Conservation (phyloP, 192 early-diverging fungal genomes). For the Coemansia sp. region DNA sequence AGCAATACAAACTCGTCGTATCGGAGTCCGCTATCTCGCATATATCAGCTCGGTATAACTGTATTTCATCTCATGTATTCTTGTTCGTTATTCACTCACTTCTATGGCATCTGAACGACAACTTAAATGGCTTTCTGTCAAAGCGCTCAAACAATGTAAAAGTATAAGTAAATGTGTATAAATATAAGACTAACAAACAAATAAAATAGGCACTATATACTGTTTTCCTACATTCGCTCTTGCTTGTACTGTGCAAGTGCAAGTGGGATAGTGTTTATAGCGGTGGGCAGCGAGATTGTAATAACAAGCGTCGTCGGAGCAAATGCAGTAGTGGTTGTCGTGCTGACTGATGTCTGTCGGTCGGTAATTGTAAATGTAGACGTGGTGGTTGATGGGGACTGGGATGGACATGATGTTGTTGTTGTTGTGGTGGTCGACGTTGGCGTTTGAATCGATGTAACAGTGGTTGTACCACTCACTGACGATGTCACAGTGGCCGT, state of each 20-base stretch:
- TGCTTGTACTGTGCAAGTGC: constrained; percentile 1
- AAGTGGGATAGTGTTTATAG: background rate
- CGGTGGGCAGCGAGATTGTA: background rate
- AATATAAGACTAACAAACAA: too few relatives aligned
- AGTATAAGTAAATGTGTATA: too few relatives aligned
- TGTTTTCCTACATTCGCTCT: background rate
- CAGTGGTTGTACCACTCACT: constrained; percentile 6
- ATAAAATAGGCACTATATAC: too few relatives aligned
- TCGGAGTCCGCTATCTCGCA: too few relatives aligned
- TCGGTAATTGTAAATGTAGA: background rate
- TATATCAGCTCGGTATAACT: too few relatives aligned
- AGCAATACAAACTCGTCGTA: too few relatives aligned
- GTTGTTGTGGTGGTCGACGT: background rate
- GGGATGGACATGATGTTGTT: background rate
- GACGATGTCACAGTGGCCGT: background rate
- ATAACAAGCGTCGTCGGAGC: background rate
- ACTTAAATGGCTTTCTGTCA: too few relatives aligned
- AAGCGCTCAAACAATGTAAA: too few relatives aligned
- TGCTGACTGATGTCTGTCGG: constrained; percentile 10
- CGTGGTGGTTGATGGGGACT: background rate
- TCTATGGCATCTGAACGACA: too few relatives aligned
- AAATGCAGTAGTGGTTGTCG: constrained; percentile 9
- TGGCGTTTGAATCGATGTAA: background rate
- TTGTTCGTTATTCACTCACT: too few relatives aligned
- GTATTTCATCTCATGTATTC: too few relatives aligned